Evolutionary conservation across 345 rosid genomes (phyloP).

Genomic region (Arabidopsis suecica): DNA sequence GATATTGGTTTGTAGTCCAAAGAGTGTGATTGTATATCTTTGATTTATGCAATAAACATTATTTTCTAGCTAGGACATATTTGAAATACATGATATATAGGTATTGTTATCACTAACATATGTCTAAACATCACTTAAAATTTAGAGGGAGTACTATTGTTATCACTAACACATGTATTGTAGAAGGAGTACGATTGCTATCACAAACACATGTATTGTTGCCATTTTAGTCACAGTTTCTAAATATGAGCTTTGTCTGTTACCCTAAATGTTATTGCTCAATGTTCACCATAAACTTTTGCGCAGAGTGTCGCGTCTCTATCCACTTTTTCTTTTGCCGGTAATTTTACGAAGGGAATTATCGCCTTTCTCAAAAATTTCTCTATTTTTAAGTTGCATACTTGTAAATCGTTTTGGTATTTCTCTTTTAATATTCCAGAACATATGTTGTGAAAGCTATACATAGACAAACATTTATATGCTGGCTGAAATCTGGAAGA

Average conservation of each 20-base stretch:
- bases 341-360: background rate
- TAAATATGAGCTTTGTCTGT: background rate
- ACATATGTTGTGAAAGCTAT: constrained; percentile 5
- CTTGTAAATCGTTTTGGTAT: background rate
- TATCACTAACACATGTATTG: background rate
- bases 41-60: constrained; percentile 23
- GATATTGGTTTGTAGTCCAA: constrained; percentile 41
- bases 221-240: background rate
- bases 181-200: background rate
- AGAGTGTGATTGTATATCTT: constrained; percentile 51
- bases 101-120: no score
- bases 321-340: background rate
- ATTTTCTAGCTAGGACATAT: background rate
- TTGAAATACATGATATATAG: background rate
- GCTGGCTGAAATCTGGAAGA: constrained; percentile 37
- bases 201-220: background rate
- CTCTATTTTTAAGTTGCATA: background rate
- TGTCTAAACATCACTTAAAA: background rate
- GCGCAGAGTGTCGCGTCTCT: background rate
- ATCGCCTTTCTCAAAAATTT: background rate
- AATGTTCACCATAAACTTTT: background rate
- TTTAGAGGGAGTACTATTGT: background rate
- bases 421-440: background rate
- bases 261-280: background rate
- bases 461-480: constrained; percentile 21